A percentile compares a stretch with the other conserved stretches of the same genome.
Conservation (phyloP, 2,329 filamentous ascomycete genomes). For the Ophiostoma piceae region DNA sequence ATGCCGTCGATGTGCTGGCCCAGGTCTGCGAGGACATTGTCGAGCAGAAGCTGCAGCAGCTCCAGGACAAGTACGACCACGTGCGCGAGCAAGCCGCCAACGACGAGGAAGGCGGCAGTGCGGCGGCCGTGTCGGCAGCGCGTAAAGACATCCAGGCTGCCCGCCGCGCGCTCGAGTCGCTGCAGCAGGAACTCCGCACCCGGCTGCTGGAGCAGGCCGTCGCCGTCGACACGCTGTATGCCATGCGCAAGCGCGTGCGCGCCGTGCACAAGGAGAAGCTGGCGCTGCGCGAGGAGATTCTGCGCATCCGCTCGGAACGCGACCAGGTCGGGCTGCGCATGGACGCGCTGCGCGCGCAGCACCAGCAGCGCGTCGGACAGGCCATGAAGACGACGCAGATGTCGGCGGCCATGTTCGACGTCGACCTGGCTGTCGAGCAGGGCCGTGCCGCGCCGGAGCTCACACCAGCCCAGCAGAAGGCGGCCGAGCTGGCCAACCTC, state of each 20-base stretch:
- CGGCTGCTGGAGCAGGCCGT: constrained; percentile 57
- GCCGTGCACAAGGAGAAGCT: constrained; percentile 55
- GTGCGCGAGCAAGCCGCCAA: constrained; percentile 26
- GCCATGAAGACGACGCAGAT: constrained; percentile 49
- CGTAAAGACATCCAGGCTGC: constrained; percentile 54
- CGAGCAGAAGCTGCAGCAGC: constrained; percentile 44
- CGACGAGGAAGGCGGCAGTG: constrained; percentile 30
- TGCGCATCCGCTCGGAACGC: constrained; percentile 53
- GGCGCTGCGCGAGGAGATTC: constrained; percentile 53
- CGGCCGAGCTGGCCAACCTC: constrained; percentile 50
- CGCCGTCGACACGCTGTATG: constrained; percentile 54
- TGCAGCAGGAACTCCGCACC: constrained; percentile 52
- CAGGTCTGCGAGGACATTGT: constrained; percentile 59
- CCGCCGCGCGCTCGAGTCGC: constrained; percentile 52
- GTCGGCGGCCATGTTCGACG: constrained; percentile 56
- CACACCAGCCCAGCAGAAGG: constrained; percentile 41
- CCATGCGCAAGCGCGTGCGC: constrained; percentile 53
- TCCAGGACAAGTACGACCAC: constrained; percentile 39
- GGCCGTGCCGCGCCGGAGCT: constrained; percentile 45
- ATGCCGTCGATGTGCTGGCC: constrained; percentile 56
- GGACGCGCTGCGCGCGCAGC: constrained; percentile 56
- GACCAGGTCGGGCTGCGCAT: constrained; percentile 58
- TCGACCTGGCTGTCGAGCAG: constrained; percentile 50
- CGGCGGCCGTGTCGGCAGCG: constrained; percentile 31
- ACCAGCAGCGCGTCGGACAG: constrained; percentile 51